phyloP scores from a whole-genome alignment of 1,284 basidiomycete species.

The Pseudozyma sp. region DNA sequence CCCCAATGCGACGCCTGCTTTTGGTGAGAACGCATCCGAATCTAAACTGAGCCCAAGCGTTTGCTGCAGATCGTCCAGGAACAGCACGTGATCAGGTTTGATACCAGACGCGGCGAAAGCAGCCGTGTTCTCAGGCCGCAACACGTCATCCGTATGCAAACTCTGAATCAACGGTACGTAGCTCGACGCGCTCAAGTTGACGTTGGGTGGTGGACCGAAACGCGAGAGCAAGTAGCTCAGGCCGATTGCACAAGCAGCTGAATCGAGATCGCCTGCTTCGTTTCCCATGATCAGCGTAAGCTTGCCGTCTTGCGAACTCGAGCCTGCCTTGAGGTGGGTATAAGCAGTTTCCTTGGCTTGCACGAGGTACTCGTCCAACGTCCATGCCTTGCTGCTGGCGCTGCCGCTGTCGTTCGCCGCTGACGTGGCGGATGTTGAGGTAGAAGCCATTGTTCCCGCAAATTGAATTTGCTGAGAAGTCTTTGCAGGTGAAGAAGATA shows the following conservation, averaged over 20 bases:
- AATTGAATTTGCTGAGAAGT: background rate
- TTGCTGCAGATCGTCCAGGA: conserved; percentile 48
- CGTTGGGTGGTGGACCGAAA: conserved; percentile 25
- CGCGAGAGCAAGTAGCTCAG: conserved; percentile 59
- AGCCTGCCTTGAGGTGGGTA: conserved; percentile 22
- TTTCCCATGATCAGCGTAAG: conserved; percentile 65
- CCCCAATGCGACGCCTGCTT: conserved; percentile 40
- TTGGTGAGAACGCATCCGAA: conserved; percentile 31
- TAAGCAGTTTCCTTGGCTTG: conserved; percentile 35
- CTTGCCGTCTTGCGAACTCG: conserved; percentile 10
- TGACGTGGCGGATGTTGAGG: background rate
- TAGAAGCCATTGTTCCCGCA: background rate
- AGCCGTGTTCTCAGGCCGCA: conserved; percentile 84
- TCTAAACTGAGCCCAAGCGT: conserved; percentile 27
- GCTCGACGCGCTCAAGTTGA: conserved; percentile 27
- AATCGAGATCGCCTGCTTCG: conserved; percentile 67
- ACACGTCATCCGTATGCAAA: conserved; percentile 76
- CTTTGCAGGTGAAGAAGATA: background rate
- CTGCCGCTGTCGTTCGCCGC: no score
- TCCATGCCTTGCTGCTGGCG: conserved; percentile 1
- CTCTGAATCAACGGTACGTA: conserved; percentile 82
- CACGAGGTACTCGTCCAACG: conserved; percentile 23
- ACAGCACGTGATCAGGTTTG: conserved; percentile 30
- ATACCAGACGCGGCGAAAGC: conserved; percentile 44
- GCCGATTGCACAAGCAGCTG: conserved; percentile 59